Base-by-base conservation (phyloP, 1,139 yeast species). In the Geotrichum carabidarum region DNA sequence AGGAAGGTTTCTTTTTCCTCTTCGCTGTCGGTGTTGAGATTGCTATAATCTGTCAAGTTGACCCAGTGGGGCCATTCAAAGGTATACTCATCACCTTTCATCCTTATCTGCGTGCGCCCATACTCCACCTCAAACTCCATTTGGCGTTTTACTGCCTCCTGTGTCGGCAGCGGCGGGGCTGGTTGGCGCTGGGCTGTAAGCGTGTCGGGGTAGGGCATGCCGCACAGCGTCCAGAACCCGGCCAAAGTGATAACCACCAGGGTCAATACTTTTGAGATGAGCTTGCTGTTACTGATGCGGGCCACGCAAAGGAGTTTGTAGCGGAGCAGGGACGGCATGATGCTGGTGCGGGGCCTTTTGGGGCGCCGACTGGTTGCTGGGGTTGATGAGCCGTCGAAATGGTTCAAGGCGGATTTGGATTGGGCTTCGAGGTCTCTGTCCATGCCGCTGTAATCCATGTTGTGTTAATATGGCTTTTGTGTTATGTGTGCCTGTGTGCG, bases 31-130 rank as follows among this genome's bases (percentile, higher is more conserved):
- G 17, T n/a, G 7, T 41, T 22, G 32, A 50, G 47, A 40, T 43
- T 46, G 60, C 50, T 44, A 9, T 59, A 62, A 31, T 59, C 62
- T 7, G 60, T 48, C 22, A 66, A 50, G 51, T 67, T 68, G 14
- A 66, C 58, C 69, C 69, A 67, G 51, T 66, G 65, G 32, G 56
- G 50, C 70, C 70, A 67, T 4, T 54, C 37, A 47, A 67, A 67
- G 4, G 44, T 30, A 44, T 60, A 62, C 8, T 47, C 38, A 0
- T 52, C 73, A 11, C 31, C 30, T 7, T 31, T 14, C 9, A 4
- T 6, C 37, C 31, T 12, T 4, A 44, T 12, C 47, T 31, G 35
- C 3, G n/a, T 30, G 9, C 30, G 9, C n/a, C 37, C 47, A 12
- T 30, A 15, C 8, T 44, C 27, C 12, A 37, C 7, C 4, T 15